Evolutionary conservation across 441 rosid species (phyloP), one percentile per base, ranked within the genome.

Genomic region (Gossypium aridum): DNA sequence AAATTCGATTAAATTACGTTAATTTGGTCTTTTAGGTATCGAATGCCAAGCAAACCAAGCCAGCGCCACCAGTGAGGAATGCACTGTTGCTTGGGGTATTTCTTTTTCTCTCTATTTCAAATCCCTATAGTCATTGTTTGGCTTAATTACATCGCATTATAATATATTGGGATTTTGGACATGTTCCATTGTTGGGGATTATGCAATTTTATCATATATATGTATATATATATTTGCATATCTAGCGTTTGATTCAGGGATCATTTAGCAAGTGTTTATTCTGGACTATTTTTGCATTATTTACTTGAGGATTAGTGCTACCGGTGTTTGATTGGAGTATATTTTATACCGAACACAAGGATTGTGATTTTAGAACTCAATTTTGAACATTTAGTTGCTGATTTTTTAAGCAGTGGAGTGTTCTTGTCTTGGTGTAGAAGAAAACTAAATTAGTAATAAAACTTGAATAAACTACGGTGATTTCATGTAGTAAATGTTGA

Each of bases 81-180:
- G 99, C 85, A 92, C 99, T 66, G 99, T 94, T 71, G 99, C 98
- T 71, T 92, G 97, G 98, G 99, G 99, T 94, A 82, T 71, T 0
- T 34, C 39, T 6, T 34, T 34, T 34, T 6, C 39, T 6, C 39
- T 34, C 39, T 34, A 34, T 14, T 43, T 22, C 17, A 2, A 43
- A 5, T 51, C 20, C n/a, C 26, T 4, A 0, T 34, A 71, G 7
- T 16, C 8, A 2, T 37, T 34, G 3, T 4, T 5, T 64, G 16
- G 3, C 6, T 31, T 12, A 16, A 64, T 17, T 9, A 37, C 45
- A 64, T 2, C 19, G 8, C 34, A 12, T 43, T 5, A 6, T 64
- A 37, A 19, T 39, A n/a, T 39, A 7, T 34, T 64, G 14, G 53
- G 9, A 6, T 34, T 34, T 28, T 34, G 5, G 68, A 7, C 23